A percentile compares a stretch with the other conserved stretches of the same genome.
Conservation (phyloP, 257 asterid species). For the Hygrophila difformis region DNA sequence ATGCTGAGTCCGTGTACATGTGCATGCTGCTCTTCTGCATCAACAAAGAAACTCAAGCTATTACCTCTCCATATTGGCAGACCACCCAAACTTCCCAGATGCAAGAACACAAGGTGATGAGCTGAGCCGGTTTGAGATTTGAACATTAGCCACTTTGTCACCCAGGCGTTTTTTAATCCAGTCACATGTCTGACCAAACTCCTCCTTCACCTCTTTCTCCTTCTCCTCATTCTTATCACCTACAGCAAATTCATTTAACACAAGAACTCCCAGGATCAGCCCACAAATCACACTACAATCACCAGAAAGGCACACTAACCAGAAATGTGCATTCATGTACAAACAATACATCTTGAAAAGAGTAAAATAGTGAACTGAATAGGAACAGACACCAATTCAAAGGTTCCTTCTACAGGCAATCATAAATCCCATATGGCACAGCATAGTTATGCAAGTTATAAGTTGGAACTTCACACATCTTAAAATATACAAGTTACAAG, state of each 20-base stretch:
- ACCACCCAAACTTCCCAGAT: constrained; percentile 97
- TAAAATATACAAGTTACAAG: neutral
- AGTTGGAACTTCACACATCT: constrained; percentile 7
- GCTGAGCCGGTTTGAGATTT: constrained; percentile 84
- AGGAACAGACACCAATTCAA: neutral
- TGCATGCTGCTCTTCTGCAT: neutral
- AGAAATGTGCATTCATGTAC: neutral
- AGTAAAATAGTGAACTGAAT: neutral
- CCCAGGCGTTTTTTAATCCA: constrained; percentile 87
- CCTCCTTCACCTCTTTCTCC: constrained; percentile 83
- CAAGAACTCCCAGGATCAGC: constrained; percentile 13
- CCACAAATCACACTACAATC: constrained; percentile 2
- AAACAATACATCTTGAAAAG: neutral
- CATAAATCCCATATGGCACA: neutral
- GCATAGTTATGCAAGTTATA: no score
- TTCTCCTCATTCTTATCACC: constrained; percentile 87
- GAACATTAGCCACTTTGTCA: constrained; percentile 81
- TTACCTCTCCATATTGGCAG: constrained; percentile 98
- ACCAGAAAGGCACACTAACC: constrained; percentile 4
- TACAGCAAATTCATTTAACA: constrained; percentile 19
- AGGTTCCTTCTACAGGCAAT: neutral
- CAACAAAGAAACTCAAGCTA: constrained; percentile 1
- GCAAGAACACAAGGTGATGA: constrained; percentile 96
- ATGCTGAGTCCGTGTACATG: no score
- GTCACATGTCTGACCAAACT: constrained; percentile 77